Evolutionary conservation across 2,329 filamentous ascomycete species (phyloP).

Genomic region (Sporothrix curviconia): DNA sequence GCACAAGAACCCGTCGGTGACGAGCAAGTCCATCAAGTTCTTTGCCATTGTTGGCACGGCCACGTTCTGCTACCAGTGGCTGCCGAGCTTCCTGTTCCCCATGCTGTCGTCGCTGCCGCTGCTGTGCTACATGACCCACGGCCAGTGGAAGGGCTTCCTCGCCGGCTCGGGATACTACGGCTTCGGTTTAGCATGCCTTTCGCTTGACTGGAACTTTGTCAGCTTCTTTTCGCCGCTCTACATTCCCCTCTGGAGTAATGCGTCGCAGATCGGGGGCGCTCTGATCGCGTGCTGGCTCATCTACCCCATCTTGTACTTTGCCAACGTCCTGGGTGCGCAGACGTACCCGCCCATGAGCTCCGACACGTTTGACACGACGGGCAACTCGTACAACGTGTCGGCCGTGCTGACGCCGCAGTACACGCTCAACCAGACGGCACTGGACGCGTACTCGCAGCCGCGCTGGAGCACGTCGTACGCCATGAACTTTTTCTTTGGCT

Average conservation of each 20-base stretch:
- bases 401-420: conserved; percentile 34
- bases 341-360: conserved; percentile 36
- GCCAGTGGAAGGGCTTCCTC: conserved; percentile 27
- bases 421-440: conserved; percentile 29
- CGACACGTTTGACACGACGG: conserved; percentile 23
- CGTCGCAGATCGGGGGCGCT: conserved; percentile 32
- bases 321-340: conserved; percentile 34
- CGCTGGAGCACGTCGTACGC: conserved; percentile 35
- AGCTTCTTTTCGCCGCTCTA: conserved; percentile 30
- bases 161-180: conserved; percentile 37
- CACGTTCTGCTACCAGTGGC: conserved; percentile 28
- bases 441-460: conserved; percentile 34
- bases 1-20: conserved; percentile 26
- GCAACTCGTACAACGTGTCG: conserved; percentile 35
- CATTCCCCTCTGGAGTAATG: conserved; percentile 30
- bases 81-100: conserved; percentile 28
- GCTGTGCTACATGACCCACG: conserved; percentile 27
- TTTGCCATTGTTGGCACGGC: conserved; percentile 22
- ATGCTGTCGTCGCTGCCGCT: conserved; percentile 22
- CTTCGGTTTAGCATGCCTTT: conserved; percentile 35
- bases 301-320: conserved; percentile 36
- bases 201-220: conserved; percentile 40
- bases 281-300: conserved; percentile 29
- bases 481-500: conserved; percentile 30
- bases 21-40: conserved; percentile 25